phyloP scores from a whole-genome alignment of 768 basidiomycete species.

The Pleurotus eryngii region DNA sequence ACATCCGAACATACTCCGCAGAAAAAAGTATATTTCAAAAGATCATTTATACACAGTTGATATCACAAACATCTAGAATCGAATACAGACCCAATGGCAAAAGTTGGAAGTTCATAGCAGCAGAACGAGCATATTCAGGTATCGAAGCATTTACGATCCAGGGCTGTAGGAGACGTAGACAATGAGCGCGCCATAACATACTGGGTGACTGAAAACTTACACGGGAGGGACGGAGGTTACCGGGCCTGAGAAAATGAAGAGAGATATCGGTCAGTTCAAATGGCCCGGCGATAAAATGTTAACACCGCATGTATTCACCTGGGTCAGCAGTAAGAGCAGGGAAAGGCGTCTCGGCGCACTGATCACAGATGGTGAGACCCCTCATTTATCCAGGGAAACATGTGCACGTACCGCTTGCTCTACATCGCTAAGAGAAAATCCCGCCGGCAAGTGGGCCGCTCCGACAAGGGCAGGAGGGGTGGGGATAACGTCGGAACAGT shows the following conservation, averaged over 20 bases:
- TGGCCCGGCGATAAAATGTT: background rate
- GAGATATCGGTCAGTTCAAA: background rate
- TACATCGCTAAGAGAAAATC: slow-evolving; percentile 21
- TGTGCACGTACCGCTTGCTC: slow-evolving; percentile 23
- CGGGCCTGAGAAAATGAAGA: slow-evolving; percentile 12
- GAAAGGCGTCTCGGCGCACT: slow-evolving; percentile 33
- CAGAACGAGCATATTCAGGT: no score
- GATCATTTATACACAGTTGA: no score
- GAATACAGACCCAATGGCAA: no score
- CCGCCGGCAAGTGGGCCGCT: slow-evolving; percentile 30
- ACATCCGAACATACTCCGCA: no score
- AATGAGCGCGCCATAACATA: no score
- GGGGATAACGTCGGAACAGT: slow-evolving; percentile 46
- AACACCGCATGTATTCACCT: slow-evolving; percentile 12
- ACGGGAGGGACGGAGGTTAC: slow-evolving; percentile 27
- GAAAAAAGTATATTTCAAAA: no score
- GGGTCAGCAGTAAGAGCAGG: slow-evolving; percentile 28
- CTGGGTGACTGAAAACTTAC: slow-evolving; percentile 16
- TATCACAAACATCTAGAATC: no score
- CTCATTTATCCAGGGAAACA: slow-evolving; percentile 12
- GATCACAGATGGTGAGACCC: slow-evolving; percentile 13
- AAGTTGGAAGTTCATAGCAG: no score
- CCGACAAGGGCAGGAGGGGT: slow-evolving; percentile 22
- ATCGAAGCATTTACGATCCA: no score
- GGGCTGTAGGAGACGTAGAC: no score